Evolutionary conservation across 371 early-diverging fungal genomes (phyloP).

Genomic region (Vairimorpha necatrix): DNA sequence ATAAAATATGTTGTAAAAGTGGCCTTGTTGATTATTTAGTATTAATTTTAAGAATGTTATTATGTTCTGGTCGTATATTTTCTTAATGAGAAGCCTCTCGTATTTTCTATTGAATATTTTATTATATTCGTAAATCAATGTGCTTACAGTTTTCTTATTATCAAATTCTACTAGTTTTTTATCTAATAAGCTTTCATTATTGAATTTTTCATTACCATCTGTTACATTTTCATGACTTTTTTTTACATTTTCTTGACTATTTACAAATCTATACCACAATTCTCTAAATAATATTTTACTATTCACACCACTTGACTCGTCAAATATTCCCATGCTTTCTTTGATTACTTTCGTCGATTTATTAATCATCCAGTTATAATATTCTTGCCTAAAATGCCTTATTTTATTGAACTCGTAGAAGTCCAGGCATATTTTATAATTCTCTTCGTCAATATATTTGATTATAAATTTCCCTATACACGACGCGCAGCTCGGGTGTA

Average conservation of each 20-base stretch:
- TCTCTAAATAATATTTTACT: not conserved
- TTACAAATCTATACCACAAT: not conserved
- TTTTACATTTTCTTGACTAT: not conserved
- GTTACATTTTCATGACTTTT: not conserved
- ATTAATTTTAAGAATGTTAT: constrained; percentile 5
- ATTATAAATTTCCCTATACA: not conserved
- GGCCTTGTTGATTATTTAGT: not conserved
- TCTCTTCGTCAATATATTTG: not conserved
- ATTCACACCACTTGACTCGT: not conserved
- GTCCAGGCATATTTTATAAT: not conserved
- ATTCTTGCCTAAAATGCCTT: not conserved
- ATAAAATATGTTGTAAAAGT: constrained; percentile 22
- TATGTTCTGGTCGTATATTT: constrained; percentile 26
- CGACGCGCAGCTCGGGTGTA: not conserved
- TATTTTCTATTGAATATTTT: constrained; percentile 24
- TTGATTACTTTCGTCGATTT: not conserved
- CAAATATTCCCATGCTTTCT: not conserved
- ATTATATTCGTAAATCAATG: constrained; percentile 44
- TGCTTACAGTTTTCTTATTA: not conserved
- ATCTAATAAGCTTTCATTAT: not conserved
- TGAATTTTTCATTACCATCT: not conserved
- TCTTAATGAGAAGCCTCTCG: constrained; percentile 36
- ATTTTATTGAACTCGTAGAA: not conserved
- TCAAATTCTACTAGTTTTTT: not conserved
- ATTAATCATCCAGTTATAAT: not conserved